A percentile compares a stretch with the other conserved stretches of the same genome.
phyloP scores from a whole-genome alignment of 2,329 filamentous ascomycete species.

The Fusarium subtropicale region DNA sequence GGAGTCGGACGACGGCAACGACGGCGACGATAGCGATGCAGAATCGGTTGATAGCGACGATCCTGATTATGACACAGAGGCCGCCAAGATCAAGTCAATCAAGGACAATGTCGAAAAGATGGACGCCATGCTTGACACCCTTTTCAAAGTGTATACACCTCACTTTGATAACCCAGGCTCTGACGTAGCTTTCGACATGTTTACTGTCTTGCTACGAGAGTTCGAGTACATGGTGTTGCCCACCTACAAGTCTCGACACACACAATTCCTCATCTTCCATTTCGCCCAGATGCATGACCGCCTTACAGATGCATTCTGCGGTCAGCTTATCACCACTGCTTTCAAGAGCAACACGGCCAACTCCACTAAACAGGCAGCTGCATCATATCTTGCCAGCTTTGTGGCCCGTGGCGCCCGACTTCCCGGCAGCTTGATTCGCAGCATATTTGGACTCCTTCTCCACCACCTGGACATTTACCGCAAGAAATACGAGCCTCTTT shows the following conservation, averaged over 20 bases:
- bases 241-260: constrained; percentile 90
- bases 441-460: constrained; percentile 83
- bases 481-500: constrained; percentile 76
- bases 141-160: constrained; percentile 85
- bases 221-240: constrained; percentile 91
- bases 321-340: constrained; percentile 68
- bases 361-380: constrained; percentile 83
- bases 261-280: constrained; percentile 96
- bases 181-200: constrained; percentile 75
- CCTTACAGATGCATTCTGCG: constrained; percentile 85
- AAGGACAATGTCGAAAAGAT: constrained; percentile 90
- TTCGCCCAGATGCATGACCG: constrained; percentile 85
- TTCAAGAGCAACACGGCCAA: constrained; percentile 74
- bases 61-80: constrained; percentile 71
- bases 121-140: constrained; percentile 86
- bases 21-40: constrained; percentile 68
- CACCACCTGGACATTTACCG: constrained; percentile 81
- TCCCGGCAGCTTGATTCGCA: constrained; percentile 78
- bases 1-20: constrained; percentile 66
- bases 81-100: constrained; percentile 74
- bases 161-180: constrained; percentile 76
- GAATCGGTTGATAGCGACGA: constrained; percentile 80
- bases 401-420: constrained; percentile 90
- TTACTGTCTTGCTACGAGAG: constrained; percentile 83
- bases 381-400: constrained; percentile 94